Percentiles rank a stretch among this genome's conserved stretches.
Conservation (phyloP, 805 yeast species). For the Zygoascus flipseniorum region DNA sequence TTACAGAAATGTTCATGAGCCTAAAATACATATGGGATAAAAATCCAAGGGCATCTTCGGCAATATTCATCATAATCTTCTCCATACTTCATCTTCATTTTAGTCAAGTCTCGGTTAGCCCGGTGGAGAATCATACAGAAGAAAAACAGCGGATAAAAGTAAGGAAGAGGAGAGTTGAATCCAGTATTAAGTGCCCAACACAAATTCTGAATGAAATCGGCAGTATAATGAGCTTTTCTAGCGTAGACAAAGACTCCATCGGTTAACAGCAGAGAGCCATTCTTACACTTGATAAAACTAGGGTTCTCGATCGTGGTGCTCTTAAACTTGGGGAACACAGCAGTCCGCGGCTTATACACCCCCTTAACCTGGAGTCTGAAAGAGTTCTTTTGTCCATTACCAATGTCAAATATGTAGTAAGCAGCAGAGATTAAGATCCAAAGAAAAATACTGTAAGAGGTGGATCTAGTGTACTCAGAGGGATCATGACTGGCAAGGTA, state of each 20-base stretch:
- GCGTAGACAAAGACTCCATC: constrained; percentile 96
- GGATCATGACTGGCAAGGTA: constrained; percentile 81
- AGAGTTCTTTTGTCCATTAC: constrained; percentile 89
- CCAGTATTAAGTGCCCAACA: constrained; percentile 94
- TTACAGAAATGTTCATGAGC: background rate
- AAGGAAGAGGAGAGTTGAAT: constrained; percentile 77
- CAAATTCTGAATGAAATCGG: constrained; percentile 79
- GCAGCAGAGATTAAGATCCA: constrained; percentile 53
- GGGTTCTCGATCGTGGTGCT: constrained; percentile 77
- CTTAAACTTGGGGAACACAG: constrained; percentile 87
- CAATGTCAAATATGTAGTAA: constrained; percentile 90
- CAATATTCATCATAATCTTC: constrained; percentile 86
- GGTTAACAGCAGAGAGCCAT: constrained; percentile 75
- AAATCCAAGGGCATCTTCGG: constrained; percentile 82
- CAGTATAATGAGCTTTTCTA: constrained; percentile 91
- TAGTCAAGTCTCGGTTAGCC: constrained; percentile 76
- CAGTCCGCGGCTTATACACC: constrained; percentile 60
- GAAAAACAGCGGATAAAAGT: constrained; percentile 93
- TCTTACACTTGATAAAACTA: constrained; percentile 70
- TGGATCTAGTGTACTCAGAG: constrained; percentile 66
- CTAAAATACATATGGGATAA: constrained; percentile 78
- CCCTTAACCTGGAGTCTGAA: constrained; percentile 76
- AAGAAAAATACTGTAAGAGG: constrained; percentile 47
- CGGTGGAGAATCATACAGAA: constrained; percentile 81
- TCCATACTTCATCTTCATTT: constrained; percentile 84